Evolutionary conservation across 1,139 yeast species (phyloP).

Genomic region (Kurtzmaniella quercitrusa): DNA sequence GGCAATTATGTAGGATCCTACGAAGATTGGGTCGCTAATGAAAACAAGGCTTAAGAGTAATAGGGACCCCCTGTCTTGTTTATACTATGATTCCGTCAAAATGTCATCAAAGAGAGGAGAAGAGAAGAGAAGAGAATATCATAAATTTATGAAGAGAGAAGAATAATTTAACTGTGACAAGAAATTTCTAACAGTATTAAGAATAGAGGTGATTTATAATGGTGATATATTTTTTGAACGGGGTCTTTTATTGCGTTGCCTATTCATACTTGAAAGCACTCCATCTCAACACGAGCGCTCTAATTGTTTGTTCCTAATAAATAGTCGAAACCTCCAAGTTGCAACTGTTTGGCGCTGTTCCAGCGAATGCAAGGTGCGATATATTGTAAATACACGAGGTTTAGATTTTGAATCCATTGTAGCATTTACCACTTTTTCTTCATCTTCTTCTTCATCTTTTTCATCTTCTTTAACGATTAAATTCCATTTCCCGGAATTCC

Average conservation of each 20-base stretch:
- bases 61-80: too few relatives aligned
- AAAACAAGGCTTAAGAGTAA: constrained; percentile 15
- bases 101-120: too few relatives aligned
- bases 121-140: too few relatives aligned
- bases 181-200: too few relatives aligned
- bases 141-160: too few relatives aligned
- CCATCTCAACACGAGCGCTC: background rate
- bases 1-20: constrained; percentile 81
- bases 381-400: background rate
- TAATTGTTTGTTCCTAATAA: constrained; percentile 1
- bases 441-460: too few relatives aligned
- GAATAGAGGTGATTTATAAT: too few relatives aligned
- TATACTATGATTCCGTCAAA: too few relatives aligned
- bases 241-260: background rate
- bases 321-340: background rate
- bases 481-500: constrained; percentile 80
- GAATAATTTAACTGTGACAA: too few relatives aligned
- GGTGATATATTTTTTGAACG: too few relatives aligned
- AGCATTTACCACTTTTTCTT: too few relatives aligned
- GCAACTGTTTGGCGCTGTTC: background rate
- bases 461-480: constrained; percentile 23
- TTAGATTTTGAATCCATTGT: too few relatives aligned
- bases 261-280: background rate
- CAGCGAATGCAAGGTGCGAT: background rate
- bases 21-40: constrained; percentile 74